Conservation (phyloP, 2,329 filamentous ascomycete genomes). For the Aspergillus tanneri region DNA sequence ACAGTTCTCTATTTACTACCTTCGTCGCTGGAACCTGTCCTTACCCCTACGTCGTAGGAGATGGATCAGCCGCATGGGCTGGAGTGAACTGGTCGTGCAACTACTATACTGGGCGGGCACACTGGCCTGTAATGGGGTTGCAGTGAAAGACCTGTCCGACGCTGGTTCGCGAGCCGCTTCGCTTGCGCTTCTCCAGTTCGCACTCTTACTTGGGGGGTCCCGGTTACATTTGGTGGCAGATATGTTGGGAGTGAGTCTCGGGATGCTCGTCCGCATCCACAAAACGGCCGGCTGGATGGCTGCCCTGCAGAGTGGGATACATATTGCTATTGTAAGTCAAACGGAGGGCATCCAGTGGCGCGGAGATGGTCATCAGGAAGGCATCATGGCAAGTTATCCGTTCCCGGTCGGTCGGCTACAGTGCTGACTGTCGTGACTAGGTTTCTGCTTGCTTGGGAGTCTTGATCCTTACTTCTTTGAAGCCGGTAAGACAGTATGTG, state of each 20-base stretch:
- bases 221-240: not conserved
- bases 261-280: not conserved
- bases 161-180: not conserved
- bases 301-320: not conserved
- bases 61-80: too few relatives aligned
- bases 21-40: not conserved
- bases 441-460: not conserved
- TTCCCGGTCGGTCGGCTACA: not conserved
- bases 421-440: not conserved
- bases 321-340: not conserved
- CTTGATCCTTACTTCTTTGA: not conserved
- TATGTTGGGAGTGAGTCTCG: not conserved
- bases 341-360: not conserved
- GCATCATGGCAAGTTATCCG: not conserved
- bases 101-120: not conserved
- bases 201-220: not conserved
- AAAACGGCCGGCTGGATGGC: not conserved
- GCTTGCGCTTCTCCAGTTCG: not conserved
- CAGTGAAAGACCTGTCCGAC: not conserved
- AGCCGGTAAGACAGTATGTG: not conserved
- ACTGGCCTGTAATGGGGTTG: not conserved
- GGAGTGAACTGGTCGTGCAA: not conserved
- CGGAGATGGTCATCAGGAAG: not conserved
- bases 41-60: too few relatives aligned
- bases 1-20: not conserved